A percentile compares a stretch with the other conserved stretches of the same genome.
Evolutionary conservation across 2,329 filamentous ascomycete genomes (phyloP).

Genomic region (Penicillium sp.): DNA sequence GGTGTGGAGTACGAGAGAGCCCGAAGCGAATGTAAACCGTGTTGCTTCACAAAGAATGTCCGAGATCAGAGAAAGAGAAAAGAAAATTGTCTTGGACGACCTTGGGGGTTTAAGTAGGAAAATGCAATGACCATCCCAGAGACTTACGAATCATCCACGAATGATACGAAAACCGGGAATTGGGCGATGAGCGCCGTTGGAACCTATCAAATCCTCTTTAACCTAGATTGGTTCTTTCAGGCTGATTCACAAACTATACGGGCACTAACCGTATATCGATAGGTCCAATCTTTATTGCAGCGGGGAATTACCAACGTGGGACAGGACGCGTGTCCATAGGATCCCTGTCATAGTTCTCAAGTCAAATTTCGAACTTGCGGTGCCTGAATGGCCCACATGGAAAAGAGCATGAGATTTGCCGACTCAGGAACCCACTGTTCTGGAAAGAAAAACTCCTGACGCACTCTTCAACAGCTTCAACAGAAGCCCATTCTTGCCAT

Average conservation of each 20-base stretch:
- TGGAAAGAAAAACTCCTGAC: background rate
- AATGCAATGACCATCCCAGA: background rate
- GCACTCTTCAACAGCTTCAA: background rate
- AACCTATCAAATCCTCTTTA: background rate
- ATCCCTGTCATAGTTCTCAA: background rate
- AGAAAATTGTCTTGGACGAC: background rate
- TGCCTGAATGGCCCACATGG: background rate
- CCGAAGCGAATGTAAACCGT: background rate
- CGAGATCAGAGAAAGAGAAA: background rate
- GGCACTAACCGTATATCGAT: background rate
- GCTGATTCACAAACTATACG: background rate
- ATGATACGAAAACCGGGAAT: background rate
- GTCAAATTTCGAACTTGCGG: background rate
- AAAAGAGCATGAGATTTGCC: background rate
- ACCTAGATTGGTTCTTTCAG: background rate
- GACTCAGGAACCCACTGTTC: background rate
- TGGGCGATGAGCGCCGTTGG: background rate
- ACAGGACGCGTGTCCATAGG: background rate
- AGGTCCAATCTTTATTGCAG: background rate
- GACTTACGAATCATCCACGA: conserved; percentile 1
- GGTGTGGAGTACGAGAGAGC: background rate
- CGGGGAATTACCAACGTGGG: background rate
- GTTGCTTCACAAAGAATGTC: background rate
- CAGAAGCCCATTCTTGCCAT: background rate
- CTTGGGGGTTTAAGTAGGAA: background rate